phyloP scores from a whole-genome alignment of 108 stramenopile species.

The Asterionellopsis glacialis region DNA sequence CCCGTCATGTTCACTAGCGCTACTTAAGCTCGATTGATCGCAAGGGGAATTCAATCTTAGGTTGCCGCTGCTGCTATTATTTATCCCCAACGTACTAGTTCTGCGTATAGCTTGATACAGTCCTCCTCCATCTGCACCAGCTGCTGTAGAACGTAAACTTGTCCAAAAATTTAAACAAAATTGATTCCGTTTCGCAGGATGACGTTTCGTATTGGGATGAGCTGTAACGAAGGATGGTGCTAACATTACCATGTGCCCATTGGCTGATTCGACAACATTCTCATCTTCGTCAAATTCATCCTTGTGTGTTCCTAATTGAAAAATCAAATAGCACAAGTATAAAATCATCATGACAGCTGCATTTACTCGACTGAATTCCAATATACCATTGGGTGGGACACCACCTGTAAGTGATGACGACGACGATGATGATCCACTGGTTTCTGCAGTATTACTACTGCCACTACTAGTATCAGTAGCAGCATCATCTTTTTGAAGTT shows the following conservation, averaged over 20 bases:
- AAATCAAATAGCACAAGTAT: conserved; percentile 69
- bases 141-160: too few species aligned
- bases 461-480: neutral
- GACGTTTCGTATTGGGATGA: neutral
- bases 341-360: conserved; percentile 78
- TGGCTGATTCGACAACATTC: neutral
- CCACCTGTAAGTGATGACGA: conserved; percentile 9
- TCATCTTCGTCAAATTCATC: conserved; percentile 82
- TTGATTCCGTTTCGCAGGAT: neutral
- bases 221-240: conserved; percentile 11
- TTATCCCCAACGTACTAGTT: too few species aligned
- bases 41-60: too few species aligned
- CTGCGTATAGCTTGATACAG: too few species aligned
- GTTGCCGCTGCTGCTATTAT: too few species aligned
- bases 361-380: conserved; percentile 75
- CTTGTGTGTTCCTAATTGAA: conserved; percentile 81
- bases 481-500: conserved; percentile 17
- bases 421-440: neutral
- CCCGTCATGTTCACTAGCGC: too few species aligned
- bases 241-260: conserved; percentile 1
- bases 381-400: conserved; percentile 43
- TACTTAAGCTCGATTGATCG: too few species aligned
- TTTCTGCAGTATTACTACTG: neutral
- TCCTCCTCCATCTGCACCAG: too few species aligned
- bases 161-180: conserved; percentile 1